A percentile compares a stretch with the other conserved stretches of the same genome.
phyloP scores from a whole-genome alignment of 2,329 filamentous ascomycete species.

The Cladosporium sphaerospermum region DNA sequence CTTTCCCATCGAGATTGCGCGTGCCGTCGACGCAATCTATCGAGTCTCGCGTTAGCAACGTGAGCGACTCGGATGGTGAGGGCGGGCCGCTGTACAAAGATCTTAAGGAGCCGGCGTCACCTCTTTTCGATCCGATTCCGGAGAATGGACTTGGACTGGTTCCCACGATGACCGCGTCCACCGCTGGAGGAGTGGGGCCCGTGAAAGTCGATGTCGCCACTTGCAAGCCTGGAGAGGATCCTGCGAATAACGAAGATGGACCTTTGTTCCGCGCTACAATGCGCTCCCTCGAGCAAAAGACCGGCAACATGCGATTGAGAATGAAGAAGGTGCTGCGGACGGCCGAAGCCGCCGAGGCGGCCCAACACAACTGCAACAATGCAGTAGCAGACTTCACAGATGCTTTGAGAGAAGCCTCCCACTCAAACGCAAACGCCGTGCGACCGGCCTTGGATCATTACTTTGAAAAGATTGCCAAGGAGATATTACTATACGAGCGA shows the following conservation, averaged over 20 bases:
- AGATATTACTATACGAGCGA: conserved; percentile 81
- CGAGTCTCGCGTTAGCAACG: conserved; percentile 59
- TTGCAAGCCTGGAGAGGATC: conserved; percentile 78
- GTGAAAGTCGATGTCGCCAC: conserved; percentile 86
- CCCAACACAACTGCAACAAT: conserved; percentile 80
- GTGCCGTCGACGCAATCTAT: conserved; percentile 59
- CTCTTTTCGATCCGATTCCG: conserved; percentile 42
- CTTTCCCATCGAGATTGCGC: conserved; percentile 41
- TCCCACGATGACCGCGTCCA: conserved; percentile 34
- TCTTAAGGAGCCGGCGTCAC: conserved; percentile 41
- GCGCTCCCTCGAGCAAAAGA: conserved; percentile 94
- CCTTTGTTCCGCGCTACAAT: conserved; percentile 94
- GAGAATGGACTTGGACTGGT: conserved; percentile 42
- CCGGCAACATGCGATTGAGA: conserved; percentile 81
- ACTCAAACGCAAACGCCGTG: conserved; percentile 92
- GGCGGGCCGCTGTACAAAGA: conserved; percentile 32
- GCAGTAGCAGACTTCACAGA: conserved; percentile 77
- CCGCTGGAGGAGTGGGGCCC: conserved; percentile 28
- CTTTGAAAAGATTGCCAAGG: conserved; percentile 90
- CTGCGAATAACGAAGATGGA: conserved; percentile 80
- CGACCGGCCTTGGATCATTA: conserved; percentile 96
- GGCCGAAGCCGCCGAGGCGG: conserved; percentile 78
- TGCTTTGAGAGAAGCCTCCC: conserved; percentile 77
- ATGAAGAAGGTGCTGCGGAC: conserved; percentile 96
- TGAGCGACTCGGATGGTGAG: conserved; percentile 58